phyloP scores from a whole-genome alignment of 1,139 yeast species.

The Hansenula sp. region DNA sequence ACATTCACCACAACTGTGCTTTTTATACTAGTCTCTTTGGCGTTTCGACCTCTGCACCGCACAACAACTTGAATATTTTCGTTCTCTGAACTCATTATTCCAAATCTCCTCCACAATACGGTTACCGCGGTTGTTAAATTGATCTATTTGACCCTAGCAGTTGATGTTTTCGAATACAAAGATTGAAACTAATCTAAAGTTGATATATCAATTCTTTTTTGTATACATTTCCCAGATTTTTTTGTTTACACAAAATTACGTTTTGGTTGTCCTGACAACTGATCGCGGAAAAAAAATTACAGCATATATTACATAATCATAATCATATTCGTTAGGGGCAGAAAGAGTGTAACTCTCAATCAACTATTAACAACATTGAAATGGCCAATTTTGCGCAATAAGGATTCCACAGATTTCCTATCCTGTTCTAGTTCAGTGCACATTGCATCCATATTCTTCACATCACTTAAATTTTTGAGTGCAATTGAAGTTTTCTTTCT shows the following conservation, averaged over 20 bases:
- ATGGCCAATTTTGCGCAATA: conserved; percentile 37
- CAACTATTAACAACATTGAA: conserved; percentile 30
- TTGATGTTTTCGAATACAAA: too few relatives aligned
- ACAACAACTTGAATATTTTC: conserved; percentile 77
- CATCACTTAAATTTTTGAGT: conserved; percentile 46
- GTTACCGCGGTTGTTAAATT: too few relatives aligned
- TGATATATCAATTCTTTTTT: too few relatives aligned
- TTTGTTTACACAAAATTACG: conserved; percentile 3
- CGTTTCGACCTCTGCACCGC: conserved; percentile 80
- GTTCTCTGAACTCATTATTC: conserved; percentile 18
- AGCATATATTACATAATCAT: too few relatives aligned
- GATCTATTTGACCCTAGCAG: too few relatives aligned
- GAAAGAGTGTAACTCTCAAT: neutral
- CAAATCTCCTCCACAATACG: too few relatives aligned
- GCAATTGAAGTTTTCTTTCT: conserved; percentile 29
- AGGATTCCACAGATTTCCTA: conserved; percentile 47
- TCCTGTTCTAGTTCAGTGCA: conserved; percentile 65
- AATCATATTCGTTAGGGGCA: neutral
- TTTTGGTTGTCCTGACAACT: conserved; percentile 2
- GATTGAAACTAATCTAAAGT: too few relatives aligned
- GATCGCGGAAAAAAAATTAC: too few relatives aligned
- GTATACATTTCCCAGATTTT: too few relatives aligned
- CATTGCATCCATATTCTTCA: conserved; percentile 66
- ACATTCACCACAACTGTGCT: conserved; percentile 71
- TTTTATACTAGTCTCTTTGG: conserved; percentile 64